Conservation (phyloP, 2,329 filamentous ascomycete genomes). For the Stachybotrys chartarum region DNA sequence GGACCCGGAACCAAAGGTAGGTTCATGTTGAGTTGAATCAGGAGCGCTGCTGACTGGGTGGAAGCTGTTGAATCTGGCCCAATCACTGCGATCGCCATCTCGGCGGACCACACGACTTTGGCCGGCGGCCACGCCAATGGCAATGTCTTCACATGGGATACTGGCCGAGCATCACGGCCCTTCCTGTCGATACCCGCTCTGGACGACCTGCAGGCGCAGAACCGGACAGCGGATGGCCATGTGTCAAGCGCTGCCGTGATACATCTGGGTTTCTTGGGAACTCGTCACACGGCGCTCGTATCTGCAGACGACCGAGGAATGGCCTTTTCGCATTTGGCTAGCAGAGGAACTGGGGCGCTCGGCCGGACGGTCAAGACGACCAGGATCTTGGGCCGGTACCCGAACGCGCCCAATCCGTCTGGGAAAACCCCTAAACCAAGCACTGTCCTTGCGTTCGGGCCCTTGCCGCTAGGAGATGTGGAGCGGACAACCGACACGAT, state of each 20-base stretch:
- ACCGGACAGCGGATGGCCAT: constrained; percentile 73
- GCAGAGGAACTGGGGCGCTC: constrained; percentile 79
- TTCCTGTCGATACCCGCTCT: constrained; percentile 83
- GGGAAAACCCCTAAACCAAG: constrained; percentile 78
- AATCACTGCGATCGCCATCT: constrained; percentile 81
- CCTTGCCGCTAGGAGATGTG: constrained; percentile 87
- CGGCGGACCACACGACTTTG: constrained; percentile 87
- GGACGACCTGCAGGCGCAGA: constrained; percentile 55
- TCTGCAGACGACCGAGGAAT: constrained; percentile 93
- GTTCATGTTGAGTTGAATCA: constrained; percentile 8
- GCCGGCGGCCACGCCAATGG: constrained; percentile 86
- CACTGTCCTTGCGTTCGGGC: constrained; percentile 85
- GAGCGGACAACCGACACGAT: constrained; percentile 81
- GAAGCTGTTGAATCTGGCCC: constrained; percentile 83
- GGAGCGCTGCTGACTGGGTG: constrained; percentile 19
- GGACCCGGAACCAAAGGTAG: constrained; percentile 85
- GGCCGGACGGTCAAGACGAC: constrained; percentile 83
- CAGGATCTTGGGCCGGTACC: constrained; percentile 86
- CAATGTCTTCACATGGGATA: constrained; percentile 96
- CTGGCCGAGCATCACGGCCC: constrained; percentile 70
- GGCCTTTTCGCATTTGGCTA: constrained; percentile 96
- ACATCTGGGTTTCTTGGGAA: constrained; percentile 92
- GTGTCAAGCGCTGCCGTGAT: constrained; percentile 69
- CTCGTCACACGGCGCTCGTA: constrained; percentile 85
- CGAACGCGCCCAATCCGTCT: constrained; percentile 54